These are phyloP conservation scores for Phytophthora uliginosa DNA, from an alignment of 352 stramenopile genomes.

Conservation along the genomic window DNA sequence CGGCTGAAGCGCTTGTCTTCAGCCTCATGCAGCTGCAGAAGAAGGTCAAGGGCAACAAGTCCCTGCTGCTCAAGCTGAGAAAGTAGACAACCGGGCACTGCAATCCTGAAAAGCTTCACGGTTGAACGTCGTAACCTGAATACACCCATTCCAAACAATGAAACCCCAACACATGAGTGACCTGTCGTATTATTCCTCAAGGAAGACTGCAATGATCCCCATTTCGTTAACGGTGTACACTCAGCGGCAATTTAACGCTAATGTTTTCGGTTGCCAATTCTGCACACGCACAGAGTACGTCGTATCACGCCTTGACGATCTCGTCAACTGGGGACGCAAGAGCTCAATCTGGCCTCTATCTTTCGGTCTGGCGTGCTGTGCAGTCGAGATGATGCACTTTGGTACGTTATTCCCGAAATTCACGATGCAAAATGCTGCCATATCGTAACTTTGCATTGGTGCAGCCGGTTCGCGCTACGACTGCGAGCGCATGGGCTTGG, in stretches of 20 bases:
- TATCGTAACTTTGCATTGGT: slow-evolving; percentile 24
- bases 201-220: neutral
- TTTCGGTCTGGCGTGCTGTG: slow-evolving; percentile 99
- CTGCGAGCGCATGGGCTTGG: slow-evolving; percentile 98
- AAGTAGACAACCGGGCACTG: slow-evolving; percentile 81
- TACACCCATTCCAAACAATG: neutral
- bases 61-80: slow-evolving; percentile 89
- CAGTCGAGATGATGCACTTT: slow-evolving; percentile 83
- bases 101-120: neutral
- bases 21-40: slow-evolving; percentile 12
- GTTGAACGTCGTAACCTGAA: neutral
- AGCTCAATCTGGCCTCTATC: slow-evolving; percentile 99
- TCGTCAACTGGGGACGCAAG: slow-evolving; percentile 98
- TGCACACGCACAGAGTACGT: slow-evolving; percentile 90
- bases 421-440: neutral
- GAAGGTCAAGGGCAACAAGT: slow-evolving; percentile 20
- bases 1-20: slow-evolving; percentile 11
- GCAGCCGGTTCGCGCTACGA: slow-evolving; percentile 91
- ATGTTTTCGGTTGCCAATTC: neutral
- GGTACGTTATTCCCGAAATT: neutral
- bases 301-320: slow-evolving; percentile 97
- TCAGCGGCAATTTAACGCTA: slow-evolving; percentile 37
- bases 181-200: neutral
- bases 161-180: neutral
- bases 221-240: too few relatives aligned